Evolutionary conservation across 768 basidiomycete genomes (phyloP).

Genomic region (Sarcodon aspratus): DNA sequence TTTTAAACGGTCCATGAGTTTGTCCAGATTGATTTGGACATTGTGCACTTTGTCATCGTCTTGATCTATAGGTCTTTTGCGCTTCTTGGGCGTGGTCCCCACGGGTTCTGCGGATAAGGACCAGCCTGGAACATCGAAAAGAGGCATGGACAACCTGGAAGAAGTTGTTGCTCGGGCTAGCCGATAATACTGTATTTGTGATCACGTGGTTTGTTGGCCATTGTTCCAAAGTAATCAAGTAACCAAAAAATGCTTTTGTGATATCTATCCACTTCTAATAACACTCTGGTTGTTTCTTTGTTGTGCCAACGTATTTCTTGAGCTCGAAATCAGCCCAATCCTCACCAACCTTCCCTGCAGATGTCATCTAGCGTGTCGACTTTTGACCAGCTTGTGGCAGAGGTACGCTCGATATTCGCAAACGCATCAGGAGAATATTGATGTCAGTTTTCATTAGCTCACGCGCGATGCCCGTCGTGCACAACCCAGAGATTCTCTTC

Average conservation of each 20-base stretch:
- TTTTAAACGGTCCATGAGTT: conserved; percentile 18
- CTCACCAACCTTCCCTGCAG: not conserved
- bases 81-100: conserved; percentile 1
- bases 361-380: conserved; percentile 40
- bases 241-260: not conserved
- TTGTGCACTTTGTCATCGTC: conserved; percentile 7
- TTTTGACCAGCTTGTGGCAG: conserved; percentile 71
- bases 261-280: too few species aligned
- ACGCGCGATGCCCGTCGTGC: conserved; percentile 78
- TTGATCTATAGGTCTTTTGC: conserved; percentile 19
- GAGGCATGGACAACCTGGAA: conserved; percentile 12
- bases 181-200: too few species aligned
- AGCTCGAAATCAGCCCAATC: too few species aligned
- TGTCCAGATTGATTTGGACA: conserved; percentile 22
- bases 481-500: conserved; percentile 84
- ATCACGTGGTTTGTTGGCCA: not conserved
- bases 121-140: conserved; percentile 26
- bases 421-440: too few species aligned
- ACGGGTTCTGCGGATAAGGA: conserved; percentile 14
- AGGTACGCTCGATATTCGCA: conserved; percentile 19
- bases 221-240: not conserved
- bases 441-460: conserved; percentile 21
- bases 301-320: too few species aligned
- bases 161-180: not conserved
- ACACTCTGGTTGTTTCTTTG: too few species aligned